Base-by-base conservation (phyloP, 345 rosid species). In the Firmiana major region DNA sequence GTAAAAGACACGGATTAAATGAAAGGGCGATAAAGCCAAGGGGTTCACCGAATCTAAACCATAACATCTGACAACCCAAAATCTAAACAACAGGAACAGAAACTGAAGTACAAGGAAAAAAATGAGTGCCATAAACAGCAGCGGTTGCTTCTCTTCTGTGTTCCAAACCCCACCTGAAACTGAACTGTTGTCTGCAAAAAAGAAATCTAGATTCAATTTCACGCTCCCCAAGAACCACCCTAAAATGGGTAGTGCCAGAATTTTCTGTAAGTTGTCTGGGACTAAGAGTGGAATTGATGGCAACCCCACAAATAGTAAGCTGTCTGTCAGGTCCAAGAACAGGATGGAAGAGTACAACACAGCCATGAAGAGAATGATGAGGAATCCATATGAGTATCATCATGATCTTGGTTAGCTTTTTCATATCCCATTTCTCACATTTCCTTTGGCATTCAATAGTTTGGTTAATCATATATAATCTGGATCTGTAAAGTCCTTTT, bases 361-460 rank as follows among this genome's bases (percentile, higher is more conserved):
- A 31, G 91, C 93, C 82, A 94, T 93, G 98, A 93, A 91, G 89
- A 87, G 84, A 80, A 81, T 91, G 92, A 94, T 88, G 98, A 90
- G 97, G 73, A 93, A 83, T 85, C 98, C 97, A 1, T 94, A 89
- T 75, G 98, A 94, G 78, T 94, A 94, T 84, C 97, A 91, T 80
- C 98, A 94, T 73, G 98, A 94, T 82, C 90, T 94, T 6, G 97
- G 98, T 94, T 55, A 5, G 69, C 38, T 48, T 65, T 22, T 75
- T 24, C 9, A n/a, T 26, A 16, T 34, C 62, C 16, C n/a, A 22
- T 49, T 48, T 43, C 21, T 43, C n/a, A 31, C 12, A 38, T 55
- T 75, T 59, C 17, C 54, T 55, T 71, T 62, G 70, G 28, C 16
- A 9, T 73, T 73, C 48, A 40, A 31, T 49, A 19, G 70, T 65